A percentile compares a stretch with the other conserved stretches of the same genome.
Conservation (phyloP, 2,329 filamentous ascomycete genomes). For the Mollisiaceae sp. region DNA sequence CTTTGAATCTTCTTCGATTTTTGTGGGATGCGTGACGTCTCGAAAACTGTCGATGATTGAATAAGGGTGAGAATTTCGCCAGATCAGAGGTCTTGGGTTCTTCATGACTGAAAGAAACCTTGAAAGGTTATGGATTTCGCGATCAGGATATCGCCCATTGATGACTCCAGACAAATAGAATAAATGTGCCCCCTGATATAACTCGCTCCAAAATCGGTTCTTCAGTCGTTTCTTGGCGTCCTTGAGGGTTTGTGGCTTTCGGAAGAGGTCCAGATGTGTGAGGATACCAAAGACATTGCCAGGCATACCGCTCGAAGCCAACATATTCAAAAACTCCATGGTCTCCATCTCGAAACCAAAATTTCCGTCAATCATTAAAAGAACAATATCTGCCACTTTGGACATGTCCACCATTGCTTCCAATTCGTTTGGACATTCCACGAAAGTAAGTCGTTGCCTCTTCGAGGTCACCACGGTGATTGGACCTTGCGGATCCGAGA, state of each 20-base stretch:
- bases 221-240: slow-evolving; percentile 96
- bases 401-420: slow-evolving; percentile 97
- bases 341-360: slow-evolving; percentile 99
- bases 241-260: slow-evolving; percentile 88
- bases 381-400: slow-evolving; percentile 95
- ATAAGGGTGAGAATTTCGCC: slow-evolving; percentile 96
- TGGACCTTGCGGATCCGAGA: slow-evolving; percentile 87
- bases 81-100: slow-evolving; percentile 93
- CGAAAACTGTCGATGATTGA: slow-evolving; percentile 91
- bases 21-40: slow-evolving; percentile 91
- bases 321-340: slow-evolving; percentile 96
- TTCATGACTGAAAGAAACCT: slow-evolving; percentile 99
- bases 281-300: slow-evolving; percentile 98
- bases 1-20: slow-evolving; percentile 85
- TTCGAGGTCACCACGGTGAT: slow-evolving; percentile 97
- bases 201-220: slow-evolving; percentile 92
- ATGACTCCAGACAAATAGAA: slow-evolving; percentile 97
- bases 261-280: slow-evolving; percentile 94
- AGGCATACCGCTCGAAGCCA: slow-evolving; percentile 95
- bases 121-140: slow-evolving; percentile 94
- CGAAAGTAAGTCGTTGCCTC: slow-evolving; percentile 89
- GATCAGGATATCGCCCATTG: slow-evolving; percentile 94
- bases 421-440: slow-evolving; percentile 96
- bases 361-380: slow-evolving; percentile 98
- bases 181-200: slow-evolving; percentile 95